phyloP scores from a whole-genome alignment of 768 basidiomycete genomes.

The Daedalea quercina region DNA sequence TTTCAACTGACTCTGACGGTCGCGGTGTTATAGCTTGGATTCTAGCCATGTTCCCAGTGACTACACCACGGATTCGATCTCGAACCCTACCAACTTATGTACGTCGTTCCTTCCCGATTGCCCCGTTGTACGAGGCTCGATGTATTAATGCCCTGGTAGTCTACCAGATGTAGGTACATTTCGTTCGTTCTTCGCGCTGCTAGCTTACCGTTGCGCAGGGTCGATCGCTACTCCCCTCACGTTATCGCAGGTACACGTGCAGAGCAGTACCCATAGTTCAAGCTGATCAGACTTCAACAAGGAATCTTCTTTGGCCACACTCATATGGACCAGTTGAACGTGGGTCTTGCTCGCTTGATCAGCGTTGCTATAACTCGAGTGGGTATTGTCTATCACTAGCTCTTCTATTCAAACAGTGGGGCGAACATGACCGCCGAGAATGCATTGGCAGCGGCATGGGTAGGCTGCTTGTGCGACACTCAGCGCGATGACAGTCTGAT shows the following conservation, averaged over 20 bases:
- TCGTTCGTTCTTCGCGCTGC: too few species aligned
- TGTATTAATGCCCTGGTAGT: slow-evolving; percentile 20
- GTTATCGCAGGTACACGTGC: slow-evolving; percentile 59
- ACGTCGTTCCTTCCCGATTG: not conserved
- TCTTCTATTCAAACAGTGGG: slow-evolving; percentile 68
- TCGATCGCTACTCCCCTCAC: slow-evolving; percentile 73
- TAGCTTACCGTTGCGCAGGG: slow-evolving; percentile 13
- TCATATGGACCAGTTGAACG: slow-evolving; percentile 66
- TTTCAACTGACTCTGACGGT: not conserved
- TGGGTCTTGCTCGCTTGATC: slow-evolving; percentile 36
- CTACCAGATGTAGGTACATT: slow-evolving; percentile 40
- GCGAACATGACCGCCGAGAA: slow-evolving; percentile 49
- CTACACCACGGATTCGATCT: slow-evolving; percentile 68
- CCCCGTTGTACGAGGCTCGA: not conserved
- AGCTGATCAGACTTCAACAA: slow-evolving; percentile 15
- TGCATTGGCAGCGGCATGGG: slow-evolving; percentile 49
- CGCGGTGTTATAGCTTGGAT: slow-evolving; percentile 37
- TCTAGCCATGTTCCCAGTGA: slow-evolving; percentile 52
- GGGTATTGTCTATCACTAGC: slow-evolving; percentile 27
- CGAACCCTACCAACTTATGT: slow-evolving; percentile 68
- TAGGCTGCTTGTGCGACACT: slow-evolving; percentile 8
- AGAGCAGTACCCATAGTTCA: not conserved
- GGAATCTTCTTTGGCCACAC: slow-evolving; percentile 75
- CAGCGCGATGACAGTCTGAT: too few species aligned
- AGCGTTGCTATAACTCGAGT: not conserved